Conservation (phyloP, 345 rosid genomes). For the Microthlaspi erraticum region DNA sequence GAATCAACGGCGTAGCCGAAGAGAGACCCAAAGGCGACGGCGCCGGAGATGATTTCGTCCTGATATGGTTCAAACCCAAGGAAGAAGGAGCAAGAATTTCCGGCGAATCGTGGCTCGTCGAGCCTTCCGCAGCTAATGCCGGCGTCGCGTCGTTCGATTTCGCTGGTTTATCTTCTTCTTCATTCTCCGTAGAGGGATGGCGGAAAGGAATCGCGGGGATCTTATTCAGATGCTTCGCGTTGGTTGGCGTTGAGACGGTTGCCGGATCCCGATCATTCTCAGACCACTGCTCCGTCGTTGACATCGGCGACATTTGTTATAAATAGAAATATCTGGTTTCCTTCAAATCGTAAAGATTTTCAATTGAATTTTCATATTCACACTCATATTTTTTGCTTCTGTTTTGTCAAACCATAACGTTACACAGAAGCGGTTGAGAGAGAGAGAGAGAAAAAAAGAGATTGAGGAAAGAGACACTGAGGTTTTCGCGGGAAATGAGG, state of each 20-base stretch:
- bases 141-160: slow-evolving; percentile 20
- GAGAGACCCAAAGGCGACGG: slow-evolving; percentile 67
- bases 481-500: slow-evolving; percentile 71
- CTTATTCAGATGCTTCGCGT: slow-evolving; percentile 60
- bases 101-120: slow-evolving; percentile 40
- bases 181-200: slow-evolving; percentile 34
- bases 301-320: slow-evolving; percentile 40
- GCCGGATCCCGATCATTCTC: slow-evolving; percentile 36
- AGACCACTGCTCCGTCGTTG: slow-evolving; percentile 43
- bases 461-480: slow-evolving; percentile 36
- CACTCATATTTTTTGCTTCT: background rate
- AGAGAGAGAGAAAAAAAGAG: slow-evolving; percentile 26
- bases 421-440: slow-evolving; percentile 38
- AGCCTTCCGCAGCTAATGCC: slow-evolving; percentile 10
- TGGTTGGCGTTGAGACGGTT: slow-evolving; percentile 34
- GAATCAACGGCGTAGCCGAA: slow-evolving; percentile 46
- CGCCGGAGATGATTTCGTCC: slow-evolving; percentile 62
- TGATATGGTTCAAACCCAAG: slow-evolving; percentile 76
- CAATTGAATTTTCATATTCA: slow-evolving; percentile 30
- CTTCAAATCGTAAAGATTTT: background rate
- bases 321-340: background rate
- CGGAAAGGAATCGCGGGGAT: slow-evolving; percentile 63
- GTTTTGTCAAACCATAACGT: slow-evolving; percentile 33
- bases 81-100: slow-evolving; percentile 64
- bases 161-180: slow-evolving; percentile 17